Base-by-base conservation (phyloP, 2,329 filamentous ascomycete genomes). In the Fusarium equiseti region DNA sequence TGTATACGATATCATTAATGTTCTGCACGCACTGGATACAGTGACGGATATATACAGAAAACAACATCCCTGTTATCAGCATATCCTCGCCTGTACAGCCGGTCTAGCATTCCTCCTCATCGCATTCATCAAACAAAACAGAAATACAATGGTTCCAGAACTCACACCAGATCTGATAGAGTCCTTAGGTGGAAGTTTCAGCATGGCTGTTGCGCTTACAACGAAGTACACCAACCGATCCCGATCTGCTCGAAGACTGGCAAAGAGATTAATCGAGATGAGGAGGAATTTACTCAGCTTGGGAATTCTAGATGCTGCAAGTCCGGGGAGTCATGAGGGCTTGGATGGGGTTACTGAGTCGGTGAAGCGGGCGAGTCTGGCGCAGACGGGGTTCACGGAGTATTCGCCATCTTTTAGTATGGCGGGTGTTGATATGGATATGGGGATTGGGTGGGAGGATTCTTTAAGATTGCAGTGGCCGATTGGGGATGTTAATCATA, bases 111-210 rank as follows among this genome's bases (percentile, higher is more conserved):
- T 70, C 15, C 16, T 70, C 4, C 24, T 70, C 2, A 51, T 70
- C 5, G 66, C 67, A 4, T 70, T 66, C n/a, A 66, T 70, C 26
- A 70, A 70, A 8, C 67, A 70, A 10, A 67, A 70, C 10, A 67
- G 57, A 42, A 12, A 16, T 8, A 70, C 32, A 5, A 55, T 70
- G 20, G 18, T 70, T 5, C 57, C 66, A 24, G 56, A 29, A 6
- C 44, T 70, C 1, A 46, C 55, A 1, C 55, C 67, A 2, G 66
- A 70, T 1, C 51, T 70, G 0, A 44, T 70, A 0, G 66, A 70
- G 5, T 70, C 67, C 1, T 32, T 70, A 0, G 62, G 66, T 0
- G 50, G 67, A 6, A 70, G 66, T 20, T 70, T 70, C 1, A 66
- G 57, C 15, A 70, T 70, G 61, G 63, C 61, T 5, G 66, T 70